Evolutionary conservation across 2,329 filamentous ascomycete species (phyloP), one percentile per base, ranked within the genome.

Genomic region (Ophiocordyceps camponoti-floridani): DNA sequence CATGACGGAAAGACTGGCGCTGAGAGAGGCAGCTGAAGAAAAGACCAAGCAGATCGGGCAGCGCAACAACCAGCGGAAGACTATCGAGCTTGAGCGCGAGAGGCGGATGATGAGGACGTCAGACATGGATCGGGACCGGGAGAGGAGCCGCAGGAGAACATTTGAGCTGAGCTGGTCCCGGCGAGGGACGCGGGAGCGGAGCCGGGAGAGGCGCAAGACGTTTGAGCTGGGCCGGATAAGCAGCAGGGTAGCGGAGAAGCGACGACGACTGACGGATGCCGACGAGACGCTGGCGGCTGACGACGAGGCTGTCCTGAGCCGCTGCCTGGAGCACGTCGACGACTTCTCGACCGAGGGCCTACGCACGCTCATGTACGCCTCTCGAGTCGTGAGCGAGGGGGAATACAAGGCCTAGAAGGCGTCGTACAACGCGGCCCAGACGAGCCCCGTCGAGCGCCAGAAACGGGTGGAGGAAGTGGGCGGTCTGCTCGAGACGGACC

Each of bases 301-400:
- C 48, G 74, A 77, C 42, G 68, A 75, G 0, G 72, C 75, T 1
- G 72, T 88, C 1, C 87, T 93, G 51, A 77, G 83, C 45, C 73
- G 81, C 18, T 91, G 84, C 58, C 91, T 94, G 59, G 79, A 86
- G 59, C 86, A 94, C 52, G 69, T 94, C 49, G 86, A 94, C 50
- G 84, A 91, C 47, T 94, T 93, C 58, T 85, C 86, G 0, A 85
- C 80, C 0, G 86, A 94, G 56, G 86, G 86, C 16, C 65, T 94
- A 40, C 79, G 86, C 16, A 94, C 87, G 0, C 67, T 94, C 19
- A 68, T 94, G 1, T 91, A 86, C 58, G 84, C 79, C 1, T 80
- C 87, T 55, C 80, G 80, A 28, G 88, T 82, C 55, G 62, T 94
- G 4, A 69, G 79, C 2, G 79, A 86, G 43, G 64, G 72, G 2